Evolutionary conservation across 2,329 filamentous ascomycete species (phyloP).

Genomic region (Paraphoma sp.): DNA sequence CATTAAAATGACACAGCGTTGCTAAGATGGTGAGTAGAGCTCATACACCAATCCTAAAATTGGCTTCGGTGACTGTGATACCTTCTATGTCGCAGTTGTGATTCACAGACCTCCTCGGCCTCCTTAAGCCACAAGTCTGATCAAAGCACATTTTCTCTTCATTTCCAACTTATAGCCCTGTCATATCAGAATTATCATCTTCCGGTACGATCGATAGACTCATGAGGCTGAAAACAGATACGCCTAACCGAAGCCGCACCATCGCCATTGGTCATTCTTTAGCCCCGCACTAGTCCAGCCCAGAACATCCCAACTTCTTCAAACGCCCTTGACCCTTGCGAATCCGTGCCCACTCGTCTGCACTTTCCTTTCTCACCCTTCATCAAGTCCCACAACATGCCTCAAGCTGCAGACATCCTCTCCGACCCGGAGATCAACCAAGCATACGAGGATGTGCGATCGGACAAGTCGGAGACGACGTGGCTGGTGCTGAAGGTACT

Average conservation of each 20-base stretch:
- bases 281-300: slow-evolving; percentile 15
- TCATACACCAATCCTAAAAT: not conserved
- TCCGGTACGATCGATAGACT: not conserved
- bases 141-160: not conserved
- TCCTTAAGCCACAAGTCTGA: not conserved
- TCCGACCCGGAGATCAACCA: slow-evolving; percentile 63
- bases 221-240: not conserved
- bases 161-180: not conserved
- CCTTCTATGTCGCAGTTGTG: too few relatives aligned
- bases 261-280: not conserved
- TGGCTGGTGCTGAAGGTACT: slow-evolving; percentile 70
- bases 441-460: slow-evolving; percentile 72
- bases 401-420: slow-evolving; percentile 37
- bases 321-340: slow-evolving; percentile 1
- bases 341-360: not conserved
- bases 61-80: not conserved
- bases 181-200: not conserved
- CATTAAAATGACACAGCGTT: not conserved
- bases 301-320: slow-evolving; percentile 20
- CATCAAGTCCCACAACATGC: slow-evolving; percentile 23
- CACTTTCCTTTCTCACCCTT: not conserved
- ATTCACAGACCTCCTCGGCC: too few relatives aligned
- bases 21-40: too few relatives aligned
- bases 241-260: not conserved
- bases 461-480: slow-evolving; percentile 69